Base-by-base conservation (phyloP, 2,329 filamentous ascomycete species). In the Fusarium temperatum region DNA sequence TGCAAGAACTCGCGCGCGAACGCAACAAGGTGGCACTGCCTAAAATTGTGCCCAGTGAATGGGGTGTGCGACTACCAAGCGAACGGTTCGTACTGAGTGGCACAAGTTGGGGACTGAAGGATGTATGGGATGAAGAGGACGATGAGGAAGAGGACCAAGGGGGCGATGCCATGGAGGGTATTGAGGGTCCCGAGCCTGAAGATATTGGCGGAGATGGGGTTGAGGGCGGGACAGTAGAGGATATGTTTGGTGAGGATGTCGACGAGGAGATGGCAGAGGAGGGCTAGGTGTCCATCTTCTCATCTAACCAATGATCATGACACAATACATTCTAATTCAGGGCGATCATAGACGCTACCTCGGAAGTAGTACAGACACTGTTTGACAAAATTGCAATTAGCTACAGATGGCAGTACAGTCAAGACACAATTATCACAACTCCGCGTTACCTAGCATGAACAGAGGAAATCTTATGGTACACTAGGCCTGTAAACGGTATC, bases 1-100 rank as follows among this genome's bases (percentile, higher is more conserved):
- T 95, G 84, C 84, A 91, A 64, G 92, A 95, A 80, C 85, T 94
- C n/a, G 93, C 93, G 18, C 86, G 88, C 72, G 90, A 93, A 79
- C 85, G 91, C 72, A 95, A 95, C 83, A 89, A 89, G 76, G 85
- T 92, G 35, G 88, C 87, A 3, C 82, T 95, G 71, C 91, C 91
- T 26, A 87, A 88, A 69, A 88, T 93, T 22, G 84, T 88, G 18
- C 86, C 88, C 47, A 89, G 89, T 77, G 91, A 93, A 79, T 93
- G 91, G 90, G 91, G 91, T 30, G 87, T 92, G 12, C 84, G 91
- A 17, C 81, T 93, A 68, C 91, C 91, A 3, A 90, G 88, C 76
- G 91, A 93, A 83, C 87, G 90, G 63, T 93, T 92, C 76, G 91
- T 92, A 36, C 84, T 93, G 50, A 91, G 88, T 64, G 91, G 91